Base-by-base conservation (phyloP, 2,329 filamentous ascomycete genomes). In the Diaporthe nobilis region DNA sequence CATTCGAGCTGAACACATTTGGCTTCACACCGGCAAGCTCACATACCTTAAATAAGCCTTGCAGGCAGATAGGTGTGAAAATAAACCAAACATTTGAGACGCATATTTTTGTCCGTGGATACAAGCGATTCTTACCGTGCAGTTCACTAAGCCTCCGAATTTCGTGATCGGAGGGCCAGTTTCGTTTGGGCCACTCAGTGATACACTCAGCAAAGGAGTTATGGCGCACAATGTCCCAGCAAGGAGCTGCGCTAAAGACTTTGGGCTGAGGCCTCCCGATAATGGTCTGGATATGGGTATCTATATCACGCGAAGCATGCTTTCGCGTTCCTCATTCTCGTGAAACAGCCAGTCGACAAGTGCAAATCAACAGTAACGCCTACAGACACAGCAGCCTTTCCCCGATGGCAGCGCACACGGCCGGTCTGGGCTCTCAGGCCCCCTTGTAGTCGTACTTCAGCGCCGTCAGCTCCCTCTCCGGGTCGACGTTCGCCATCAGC, bases 401-500 rank as follows among this genome's bases (percentile, higher is more conserved):
- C 17, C n/a, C 17, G 20, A 55, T 2, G 25, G 61, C 28, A 44
- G 60, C 9, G 28, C 17, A 39, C 34, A 22, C 1, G 20, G 63
- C 31, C n/a, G 28, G 20, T 22, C 79, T 22, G 31, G 20, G 0
- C 1, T 25, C 49, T 70, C n/a, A 94, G 57, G 92, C 93, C 4
- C 93, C 92, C 81, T 93, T 94, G 81, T 91, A 93, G 72, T 88
- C 87, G 84, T 94, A 94, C 82, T 86, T 90, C 80, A 94, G 85
- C 72, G 84, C 85, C 67, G 88, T 85, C 79, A 96, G 83, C 80
- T 94, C 93, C 77, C 86, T 85, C 80, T 90, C 92, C 7, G 94
- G 90, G 84, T 95, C 92, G 12, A 95, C 89, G 65, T 91, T 88
- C 4, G 89, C 88, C 89, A 95, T 92, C 80, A 93, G 87, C 71